These are phyloP conservation scores for Aureobasidium sp. DNA, from an alignment of 2,329 filamentous ascomycete species.

Conservation along the genomic window DNA sequence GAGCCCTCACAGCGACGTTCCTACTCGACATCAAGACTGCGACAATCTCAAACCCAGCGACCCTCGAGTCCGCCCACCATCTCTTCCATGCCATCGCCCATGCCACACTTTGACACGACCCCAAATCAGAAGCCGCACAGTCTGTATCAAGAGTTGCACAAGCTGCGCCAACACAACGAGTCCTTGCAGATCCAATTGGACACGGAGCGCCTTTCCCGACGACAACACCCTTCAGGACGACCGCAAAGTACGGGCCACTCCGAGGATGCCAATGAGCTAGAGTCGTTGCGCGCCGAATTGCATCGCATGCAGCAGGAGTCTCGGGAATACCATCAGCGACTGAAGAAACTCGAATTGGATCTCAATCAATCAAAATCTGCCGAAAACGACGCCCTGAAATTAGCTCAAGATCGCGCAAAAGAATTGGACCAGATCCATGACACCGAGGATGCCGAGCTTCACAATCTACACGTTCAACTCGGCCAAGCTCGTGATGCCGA, in stretches of 20 bases:
- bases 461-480: constrained; percentile 16
- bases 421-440: constrained; percentile 18
- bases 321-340: background rate
- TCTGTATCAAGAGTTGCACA: constrained; percentile 20
- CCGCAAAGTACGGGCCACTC: constrained; percentile 16
- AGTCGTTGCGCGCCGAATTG: constrained; percentile 22
- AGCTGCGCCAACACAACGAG: constrained; percentile 19
- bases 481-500: constrained; percentile 13
- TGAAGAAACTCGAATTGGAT: constrained; percentile 16
- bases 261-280: constrained; percentile 22
- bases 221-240: background rate
- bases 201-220: background rate
- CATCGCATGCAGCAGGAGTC: background rate
- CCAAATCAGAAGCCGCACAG: constrained; percentile 12
- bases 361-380: background rate
- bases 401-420: constrained; percentile 13
- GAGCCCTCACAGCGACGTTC: constrained; percentile 16
- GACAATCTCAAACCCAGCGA: constrained; percentile 16
- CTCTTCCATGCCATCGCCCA: constrained; percentile 25
- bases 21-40: constrained; percentile 5
- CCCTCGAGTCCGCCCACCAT: constrained; percentile 26
- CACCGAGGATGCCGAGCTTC: constrained; percentile 20
- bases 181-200: constrained; percentile 20
- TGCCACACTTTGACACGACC: constrained; percentile 10
- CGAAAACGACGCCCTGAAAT: background rate